A percentile compares a stretch with the other conserved stretches of the same genome.
phyloP scores from a whole-genome alignment of 805 yeast genomes.

The Cyberlindnera samutprakarnensis region DNA sequence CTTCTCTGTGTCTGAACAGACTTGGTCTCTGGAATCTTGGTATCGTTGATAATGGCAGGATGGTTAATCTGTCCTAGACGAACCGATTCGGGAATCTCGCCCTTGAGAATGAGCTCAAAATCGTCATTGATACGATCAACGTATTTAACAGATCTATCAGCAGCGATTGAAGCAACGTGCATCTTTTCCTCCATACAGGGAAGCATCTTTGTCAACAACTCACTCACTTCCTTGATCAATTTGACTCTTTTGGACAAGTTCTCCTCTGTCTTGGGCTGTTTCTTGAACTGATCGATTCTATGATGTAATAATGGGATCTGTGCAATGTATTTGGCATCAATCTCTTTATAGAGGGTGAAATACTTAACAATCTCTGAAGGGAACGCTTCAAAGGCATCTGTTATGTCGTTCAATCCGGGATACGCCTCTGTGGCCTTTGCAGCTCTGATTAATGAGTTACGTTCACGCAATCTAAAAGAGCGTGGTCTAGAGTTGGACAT shows the following conservation, averaged over 20 bases:
- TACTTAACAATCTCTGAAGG: slow-evolving; percentile 80
- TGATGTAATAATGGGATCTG: slow-evolving; percentile 60
- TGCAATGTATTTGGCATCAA: slow-evolving; percentile 86
- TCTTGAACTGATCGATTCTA: slow-evolving; percentile 42
- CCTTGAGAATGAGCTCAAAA: slow-evolving; percentile 61
- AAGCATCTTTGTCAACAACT: slow-evolving; percentile 55
- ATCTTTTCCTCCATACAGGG: slow-evolving; percentile 95
- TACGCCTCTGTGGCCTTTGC: slow-evolving; percentile 43
- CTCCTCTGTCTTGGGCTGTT: slow-evolving; percentile 19
- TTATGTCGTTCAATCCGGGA: slow-evolving; percentile 87
- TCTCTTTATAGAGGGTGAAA: slow-evolving; percentile 82
- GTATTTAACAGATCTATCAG: slow-evolving; percentile 66
- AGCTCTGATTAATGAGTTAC: too few species aligned
- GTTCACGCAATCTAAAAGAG: too few species aligned
- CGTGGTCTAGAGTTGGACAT: too few species aligned
- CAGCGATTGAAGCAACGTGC: slow-evolving; percentile 92
- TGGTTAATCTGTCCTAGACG: slow-evolving; percentile 78
- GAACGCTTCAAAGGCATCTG: slow-evolving; percentile 85
- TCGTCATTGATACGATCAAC: slow-evolving; percentile 71
- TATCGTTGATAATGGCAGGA: slow-evolving; percentile 76
- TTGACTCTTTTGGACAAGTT: slow-evolving; percentile 16
- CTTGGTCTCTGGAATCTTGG: slow-evolving; percentile 41
- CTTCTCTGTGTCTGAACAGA: slow-evolving; percentile 71
- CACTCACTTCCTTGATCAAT: slow-evolving; percentile 30
- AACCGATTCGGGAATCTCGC: slow-evolving; percentile 77